phyloP scores from a whole-genome alignment of 176 grass and related monocot species.

The Chrysopogon serrulatus region DNA sequence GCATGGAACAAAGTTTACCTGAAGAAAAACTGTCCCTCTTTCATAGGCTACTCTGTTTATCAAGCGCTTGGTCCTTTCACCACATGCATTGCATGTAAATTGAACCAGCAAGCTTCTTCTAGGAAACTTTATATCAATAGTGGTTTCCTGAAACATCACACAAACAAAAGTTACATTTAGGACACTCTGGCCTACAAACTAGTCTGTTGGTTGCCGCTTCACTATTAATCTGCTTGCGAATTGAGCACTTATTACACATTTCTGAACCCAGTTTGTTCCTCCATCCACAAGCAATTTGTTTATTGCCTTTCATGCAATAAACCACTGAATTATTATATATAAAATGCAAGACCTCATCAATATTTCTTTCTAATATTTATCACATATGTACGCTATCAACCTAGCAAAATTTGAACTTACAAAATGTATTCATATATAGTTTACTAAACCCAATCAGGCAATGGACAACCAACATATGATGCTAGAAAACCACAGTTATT shows the following conservation, averaged over 20 bases:
- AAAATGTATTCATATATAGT: conserved; percentile 1
- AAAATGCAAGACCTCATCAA: not conserved
- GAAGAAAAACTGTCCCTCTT: conserved; percentile 87
- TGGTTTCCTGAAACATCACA: conserved; percentile 39
- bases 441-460: not conserved
- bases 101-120: conserved; percentile 89
- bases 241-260: not conserved
- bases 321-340: not conserved
- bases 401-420: not conserved
- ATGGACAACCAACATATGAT: not conserved
- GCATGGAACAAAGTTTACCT: conserved; percentile 45
- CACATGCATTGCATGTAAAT: conserved; percentile 89
- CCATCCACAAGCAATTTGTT: not conserved
- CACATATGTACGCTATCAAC: not conserved
- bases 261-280: not conserved
- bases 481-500: conserved; percentile 1
- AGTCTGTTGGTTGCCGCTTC: not conserved
- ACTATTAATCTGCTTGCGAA: not conserved
- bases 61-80: conserved; percentile 64
- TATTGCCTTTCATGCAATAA: not conserved
- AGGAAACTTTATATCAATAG: conserved; percentile 70
- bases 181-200: not conserved
- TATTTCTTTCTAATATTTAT: not conserved
- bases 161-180: conserved; percentile 1
- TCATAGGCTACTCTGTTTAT: conserved; percentile 87